Evolutionary conservation across 148 eudicot genomes (phyloP).

Genomic region (Silene conica): DNA sequence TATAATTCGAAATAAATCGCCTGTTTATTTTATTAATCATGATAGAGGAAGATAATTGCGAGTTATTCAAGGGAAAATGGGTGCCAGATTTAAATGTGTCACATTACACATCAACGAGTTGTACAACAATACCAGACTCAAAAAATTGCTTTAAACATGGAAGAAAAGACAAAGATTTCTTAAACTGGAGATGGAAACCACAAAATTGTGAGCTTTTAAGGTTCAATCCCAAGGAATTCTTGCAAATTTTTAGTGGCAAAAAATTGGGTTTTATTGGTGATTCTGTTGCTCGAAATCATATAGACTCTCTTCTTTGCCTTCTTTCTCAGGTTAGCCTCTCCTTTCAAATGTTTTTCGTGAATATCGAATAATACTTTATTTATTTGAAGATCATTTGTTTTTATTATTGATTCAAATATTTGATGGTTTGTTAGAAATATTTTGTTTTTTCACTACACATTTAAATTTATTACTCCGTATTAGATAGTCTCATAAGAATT

Average conservation of each 20-base stretch:
- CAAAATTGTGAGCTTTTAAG: conserved; percentile 52
- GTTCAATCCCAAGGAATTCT: conserved; percentile 41
- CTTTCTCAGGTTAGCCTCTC: conserved; percentile 43
- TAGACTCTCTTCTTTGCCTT: conserved; percentile 75
- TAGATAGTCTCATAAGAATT: no score
- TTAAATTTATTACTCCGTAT: no score
- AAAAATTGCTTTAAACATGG: conserved; percentile 66
- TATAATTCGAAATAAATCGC: not conserved
- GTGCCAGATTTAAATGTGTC: conserved; percentile 36
- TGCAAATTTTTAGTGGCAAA: conserved; percentile 42
- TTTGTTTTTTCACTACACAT: no score
- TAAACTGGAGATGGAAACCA: conserved; percentile 80
- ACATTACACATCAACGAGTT: conserved; percentile 44
- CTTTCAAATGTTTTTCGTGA: no score
- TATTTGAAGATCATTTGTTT: no score
- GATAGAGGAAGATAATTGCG: conserved; percentile 34
- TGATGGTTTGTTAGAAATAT: no score
- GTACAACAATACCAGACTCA: conserved; percentile 52
- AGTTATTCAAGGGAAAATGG: conserved; percentile 64
- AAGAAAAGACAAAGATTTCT: conserved; percentile 48
- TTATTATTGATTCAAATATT: no score
- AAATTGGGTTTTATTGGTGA: conserved; percentile 71
- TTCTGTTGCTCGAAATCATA: conserved; percentile 71
- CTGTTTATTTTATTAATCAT: not conserved
- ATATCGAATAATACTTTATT: no score